Evolutionary conservation across 352 stramenopile genomes (phyloP).

Genomic region (Phytopythium vexans): DNA sequence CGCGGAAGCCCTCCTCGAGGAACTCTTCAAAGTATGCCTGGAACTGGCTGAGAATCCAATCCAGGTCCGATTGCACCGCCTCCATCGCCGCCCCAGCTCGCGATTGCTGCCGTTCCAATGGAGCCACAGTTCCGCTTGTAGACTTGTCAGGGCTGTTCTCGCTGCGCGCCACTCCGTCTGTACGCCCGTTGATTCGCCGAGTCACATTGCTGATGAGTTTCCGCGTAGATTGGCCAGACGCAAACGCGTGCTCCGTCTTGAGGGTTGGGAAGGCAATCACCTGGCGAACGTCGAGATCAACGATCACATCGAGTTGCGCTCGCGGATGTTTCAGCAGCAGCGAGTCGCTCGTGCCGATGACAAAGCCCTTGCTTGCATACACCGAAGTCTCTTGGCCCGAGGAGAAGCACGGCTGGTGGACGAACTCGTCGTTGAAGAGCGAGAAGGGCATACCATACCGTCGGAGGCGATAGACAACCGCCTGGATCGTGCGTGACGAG

Average conservation of each 20-base stretch:
- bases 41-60: slow-evolving; percentile 63
- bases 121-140: slow-evolving; percentile 6
- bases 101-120: slow-evolving; percentile 3
- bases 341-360: slow-evolving; percentile 52
- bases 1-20: slow-evolving; percentile 31
- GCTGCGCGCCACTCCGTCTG: slow-evolving; percentile 16
- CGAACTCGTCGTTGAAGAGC: slow-evolving; percentile 33
- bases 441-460: slow-evolving; percentile 46
- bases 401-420: slow-evolving; percentile 48
- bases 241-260: slow-evolving; percentile 51
- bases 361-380: slow-evolving; percentile 33
- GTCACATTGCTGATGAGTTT: slow-evolving; percentile 27
- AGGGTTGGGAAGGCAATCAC: slow-evolving; percentile 49
- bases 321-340: slow-evolving; percentile 48
- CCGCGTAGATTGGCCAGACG: slow-evolving; percentile 36
- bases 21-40: slow-evolving; percentile 65
- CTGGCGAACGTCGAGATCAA: slow-evolving; percentile 56
- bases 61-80: slow-evolving; percentile 34
- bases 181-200: slow-evolving; percentile 25
- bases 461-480: slow-evolving; percentile 32
- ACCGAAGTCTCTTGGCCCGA: slow-evolving; percentile 21
- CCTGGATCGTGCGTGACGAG: slow-evolving; percentile 36
- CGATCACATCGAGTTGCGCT: slow-evolving; percentile 49
- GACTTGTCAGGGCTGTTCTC: slow-evolving; percentile 8
- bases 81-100: slow-evolving; percentile 9